phyloP scores from a whole-genome alignment of 176 grass and related monocot genomes.

The Bothriochloa decipiens region DNA sequence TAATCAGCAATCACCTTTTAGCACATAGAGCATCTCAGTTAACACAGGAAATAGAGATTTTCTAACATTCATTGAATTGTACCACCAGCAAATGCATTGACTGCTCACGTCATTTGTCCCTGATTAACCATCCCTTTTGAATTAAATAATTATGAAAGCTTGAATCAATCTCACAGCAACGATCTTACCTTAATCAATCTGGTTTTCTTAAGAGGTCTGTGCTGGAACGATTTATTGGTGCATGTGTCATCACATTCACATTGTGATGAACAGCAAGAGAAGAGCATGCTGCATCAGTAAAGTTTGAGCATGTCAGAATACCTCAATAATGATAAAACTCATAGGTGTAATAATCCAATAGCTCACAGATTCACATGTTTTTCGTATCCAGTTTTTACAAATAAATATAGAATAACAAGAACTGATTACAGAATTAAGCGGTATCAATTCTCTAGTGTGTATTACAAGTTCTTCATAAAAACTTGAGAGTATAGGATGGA shows the following conservation, averaged over 20 bases:
- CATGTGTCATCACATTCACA: slow-evolving; percentile 79
- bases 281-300: slow-evolving; percentile 81
- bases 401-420: neutral
- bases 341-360: slow-evolving; percentile 35
- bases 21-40: neutral
- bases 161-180: slow-evolving; percentile 4
- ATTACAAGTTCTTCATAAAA: neutral
- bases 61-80: neutral
- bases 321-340: slow-evolving; percentile 4
- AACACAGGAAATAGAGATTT: neutral
- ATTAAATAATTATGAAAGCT: neutral
- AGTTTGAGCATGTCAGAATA: slow-evolving; percentile 34
- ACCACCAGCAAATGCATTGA: neutral
- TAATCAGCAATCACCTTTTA: neutral
- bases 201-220: slow-evolving; percentile 74
- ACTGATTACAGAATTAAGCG: neutral
- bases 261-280: slow-evolving; percentile 86
- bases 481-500: neutral
- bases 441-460: neutral
- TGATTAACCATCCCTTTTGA: slow-evolving; percentile 24
- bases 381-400: neutral
- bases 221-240: slow-evolving; percentile 90
- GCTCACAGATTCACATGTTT: slow-evolving; percentile 17
- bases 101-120: neutral
- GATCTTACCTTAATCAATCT: slow-evolving; percentile 74